A percentile compares a stretch with the other conserved stretches of the same genome.
Evolutionary conservation across 1,284 basidiomycete genomes (phyloP).

Genomic region (Ganoderma multipileum): DNA sequence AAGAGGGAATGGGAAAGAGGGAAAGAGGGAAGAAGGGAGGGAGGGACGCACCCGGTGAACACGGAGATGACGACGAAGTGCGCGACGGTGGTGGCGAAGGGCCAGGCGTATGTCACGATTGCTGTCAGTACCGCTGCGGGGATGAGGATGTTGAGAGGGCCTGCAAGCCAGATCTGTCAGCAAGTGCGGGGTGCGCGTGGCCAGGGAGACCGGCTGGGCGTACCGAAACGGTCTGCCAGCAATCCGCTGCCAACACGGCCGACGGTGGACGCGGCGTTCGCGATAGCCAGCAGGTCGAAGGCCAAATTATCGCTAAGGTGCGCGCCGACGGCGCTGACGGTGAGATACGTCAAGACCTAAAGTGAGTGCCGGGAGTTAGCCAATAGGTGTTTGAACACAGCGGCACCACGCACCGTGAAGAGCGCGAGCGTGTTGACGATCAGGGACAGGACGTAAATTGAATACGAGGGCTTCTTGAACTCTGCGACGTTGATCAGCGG

Average conservation of each 20-base stretch:
- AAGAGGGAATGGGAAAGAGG: too few species aligned
- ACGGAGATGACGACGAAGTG: slow-evolving; percentile 48
- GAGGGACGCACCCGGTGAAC: not conserved
- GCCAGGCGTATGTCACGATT: slow-evolving; percentile 62
- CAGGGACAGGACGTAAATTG: not conserved
- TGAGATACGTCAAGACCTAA: slow-evolving; percentile 1
- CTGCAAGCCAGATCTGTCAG: slow-evolving; percentile 34
- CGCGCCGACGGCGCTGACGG: slow-evolving; percentile 19
- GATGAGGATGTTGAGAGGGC: slow-evolving; percentile 60
- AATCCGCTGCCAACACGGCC: slow-evolving; percentile 49
- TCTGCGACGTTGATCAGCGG: not conserved
- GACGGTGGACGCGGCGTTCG: slow-evolving; percentile 47
- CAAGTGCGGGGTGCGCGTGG: too few species aligned
- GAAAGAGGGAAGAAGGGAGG: not conserved
- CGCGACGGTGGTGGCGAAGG: slow-evolving; percentile 49
- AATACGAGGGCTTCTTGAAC: slow-evolving; percentile 1
- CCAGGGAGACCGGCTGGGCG: not conserved
- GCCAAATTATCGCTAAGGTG: slow-evolving; percentile 44
- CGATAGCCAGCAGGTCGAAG: slow-evolving; percentile 53
- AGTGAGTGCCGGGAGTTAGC: not conserved
- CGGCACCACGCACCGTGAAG: not conserved
- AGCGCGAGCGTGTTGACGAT: not conserved
- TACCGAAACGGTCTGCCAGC: slow-evolving; percentile 47
- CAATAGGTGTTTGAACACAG: not conserved
- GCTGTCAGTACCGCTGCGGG: slow-evolving; percentile 55